A percentile compares a stretch with the other conserved stretches of the same genome.
Evolutionary conservation across 2,329 filamentous ascomycete genomes (phyloP).

Genomic region (Clonostachys chloroleuca): DNA sequence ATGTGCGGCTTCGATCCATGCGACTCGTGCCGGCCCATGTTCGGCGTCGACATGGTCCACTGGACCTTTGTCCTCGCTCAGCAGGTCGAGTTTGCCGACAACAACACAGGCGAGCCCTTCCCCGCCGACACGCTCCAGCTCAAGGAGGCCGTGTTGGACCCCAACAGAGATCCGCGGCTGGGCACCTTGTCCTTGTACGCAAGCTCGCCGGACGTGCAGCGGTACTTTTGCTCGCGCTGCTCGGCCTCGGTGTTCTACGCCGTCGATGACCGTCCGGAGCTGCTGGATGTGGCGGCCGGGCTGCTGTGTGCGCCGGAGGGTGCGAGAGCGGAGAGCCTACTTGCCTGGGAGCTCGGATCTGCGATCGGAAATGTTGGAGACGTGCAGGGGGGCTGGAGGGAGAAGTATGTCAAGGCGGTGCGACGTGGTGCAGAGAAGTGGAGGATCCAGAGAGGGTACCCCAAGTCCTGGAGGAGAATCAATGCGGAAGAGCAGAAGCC

Average conservation of each 20-base stretch:
- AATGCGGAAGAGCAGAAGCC: no score
- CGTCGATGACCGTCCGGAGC: not conserved
- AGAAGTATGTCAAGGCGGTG: not conserved
- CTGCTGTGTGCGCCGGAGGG: not conserved
- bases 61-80: constrained; percentile 1
- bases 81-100: constrained; percentile 11
- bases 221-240: not conserved
- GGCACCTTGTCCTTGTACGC: not conserved
- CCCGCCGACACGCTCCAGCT: not conserved
- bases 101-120: no score
- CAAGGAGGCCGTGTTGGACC: not conserved
- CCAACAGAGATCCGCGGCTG: constrained; percentile 4
- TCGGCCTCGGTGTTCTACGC: not conserved
- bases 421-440: no score
- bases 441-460: no score
- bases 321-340: not conserved
- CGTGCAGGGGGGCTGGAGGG: not conserved
- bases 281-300: not conserved
- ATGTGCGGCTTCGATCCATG: not conserved
- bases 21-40: not conserved
- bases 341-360: not conserved
- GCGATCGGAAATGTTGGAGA: not conserved
- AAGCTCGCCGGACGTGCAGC: not conserved
- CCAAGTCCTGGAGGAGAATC: no score
- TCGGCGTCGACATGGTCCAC: not conserved